Base-by-base conservation (phyloP, 192 early-diverging fungal species). In the Coemansia sp. region DNA sequence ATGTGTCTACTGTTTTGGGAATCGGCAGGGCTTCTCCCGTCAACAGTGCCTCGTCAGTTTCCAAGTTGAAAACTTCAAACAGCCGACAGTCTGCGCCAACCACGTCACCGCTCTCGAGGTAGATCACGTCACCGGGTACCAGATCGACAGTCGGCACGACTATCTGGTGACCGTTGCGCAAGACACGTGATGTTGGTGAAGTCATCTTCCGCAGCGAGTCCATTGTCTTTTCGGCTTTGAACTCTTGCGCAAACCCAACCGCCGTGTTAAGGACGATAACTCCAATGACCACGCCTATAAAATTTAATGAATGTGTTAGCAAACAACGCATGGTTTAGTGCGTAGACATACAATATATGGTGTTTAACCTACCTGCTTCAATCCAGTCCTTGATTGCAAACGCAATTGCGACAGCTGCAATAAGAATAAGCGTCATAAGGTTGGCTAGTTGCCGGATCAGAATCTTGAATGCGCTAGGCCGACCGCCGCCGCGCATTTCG, bases 161-260 rank as follows among this genome's bases (percentile, higher is more conserved):
- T 17, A 83, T 78, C 68, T 86, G 83, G 34, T 83, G 82, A 6
- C 92, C 92, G 56, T 90, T 88, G 51, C 96, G 91, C 69, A 98
- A 78, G 25, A 98, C 94, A 36, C 84, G 86, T 20, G 89, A 87
- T 53, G 90, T 89, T 2, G 95, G 93, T 14, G 95, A 94, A 9
- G 88, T 85, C 81, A 98, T 84, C 38, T 90, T 88, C 47, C 93
- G 83, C 38, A 98, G 82, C 25, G 96, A 91, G 64, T 98, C 94
- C 87, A 98, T 86, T 9, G 96, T 94, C 59, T 93, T 92, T 63
- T 88, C 92, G 10, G 97, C 95, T 65, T 93, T 91, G 80, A 88
- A 98, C 72, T 99, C 97, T 81, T 99, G 97, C 3, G 87, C 79
- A 63, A 98, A 96, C 8, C 97, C 97, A 64, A 99, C 93, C 28